phyloP scores from a whole-genome alignment of 169 alveolate genomes.

The Plasmodium ovale region DNA sequence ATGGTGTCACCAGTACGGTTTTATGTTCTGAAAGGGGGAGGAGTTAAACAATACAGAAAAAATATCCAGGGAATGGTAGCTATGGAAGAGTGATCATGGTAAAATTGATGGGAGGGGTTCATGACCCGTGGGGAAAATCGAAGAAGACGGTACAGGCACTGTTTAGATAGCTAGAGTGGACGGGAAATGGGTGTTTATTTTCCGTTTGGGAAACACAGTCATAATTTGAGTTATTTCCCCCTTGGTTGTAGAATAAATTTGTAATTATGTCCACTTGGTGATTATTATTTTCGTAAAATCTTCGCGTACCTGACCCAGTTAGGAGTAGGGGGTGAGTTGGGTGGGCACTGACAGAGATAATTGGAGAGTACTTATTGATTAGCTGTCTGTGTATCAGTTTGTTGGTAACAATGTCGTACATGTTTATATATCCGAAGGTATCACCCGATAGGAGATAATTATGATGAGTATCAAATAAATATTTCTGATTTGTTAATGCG shows the following conservation, averaged over 20 bases:
- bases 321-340: slow-evolving; percentile 35
- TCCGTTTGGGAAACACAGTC: background rate
- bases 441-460: slow-evolving; percentile 57
- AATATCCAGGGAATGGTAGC: too few relatives aligned
- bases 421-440: slow-evolving; percentile 44
- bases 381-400: slow-evolving; percentile 24
- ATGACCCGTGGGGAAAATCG: background rate
- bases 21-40: too few relatives aligned
- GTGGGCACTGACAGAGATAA: slow-evolving; percentile 21
- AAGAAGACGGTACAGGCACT: slow-evolving; percentile 36
- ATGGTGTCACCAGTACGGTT: too few relatives aligned
- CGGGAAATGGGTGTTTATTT: background rate
- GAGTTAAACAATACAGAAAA: too few relatives aligned
- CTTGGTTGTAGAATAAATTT: background rate
- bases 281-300: slow-evolving; percentile 43
- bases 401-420: slow-evolving; percentile 18
- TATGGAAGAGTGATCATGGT: too few relatives aligned
- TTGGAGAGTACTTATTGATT: slow-evolving; percentile 57
- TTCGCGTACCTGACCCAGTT: slow-evolving; percentile 71
- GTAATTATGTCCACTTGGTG: slow-evolving; percentile 31
- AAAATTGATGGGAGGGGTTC: too few relatives aligned
- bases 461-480: slow-evolving; percentile 37
- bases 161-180: slow-evolving; percentile 21
- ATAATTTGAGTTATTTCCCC: background rate
- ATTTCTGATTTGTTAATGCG: slow-evolving; percentile 71